A percentile compares a stretch with the other conserved stretches of the same genome.
These are phyloP conservation scores for Lasiosphaeria miniovina DNA, from an alignment of 495 filamentous ascomycete species.

Conservation along the genomic window DNA sequence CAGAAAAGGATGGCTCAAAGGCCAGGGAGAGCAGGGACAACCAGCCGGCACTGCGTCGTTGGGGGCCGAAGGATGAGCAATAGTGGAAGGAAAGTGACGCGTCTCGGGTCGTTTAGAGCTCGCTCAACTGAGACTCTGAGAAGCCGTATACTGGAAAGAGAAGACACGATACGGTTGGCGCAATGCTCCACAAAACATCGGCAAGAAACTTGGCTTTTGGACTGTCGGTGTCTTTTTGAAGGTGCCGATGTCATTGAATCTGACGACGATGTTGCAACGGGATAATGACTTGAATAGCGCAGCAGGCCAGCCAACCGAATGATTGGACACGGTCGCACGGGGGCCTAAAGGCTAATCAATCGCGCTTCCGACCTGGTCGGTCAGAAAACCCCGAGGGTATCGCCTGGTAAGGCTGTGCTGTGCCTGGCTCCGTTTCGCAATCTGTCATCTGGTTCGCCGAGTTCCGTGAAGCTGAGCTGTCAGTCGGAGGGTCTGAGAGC, in stretches of 20 bases:
- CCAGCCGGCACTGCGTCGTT: neutral
- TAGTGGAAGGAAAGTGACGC: neutral
- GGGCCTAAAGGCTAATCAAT: neutral
- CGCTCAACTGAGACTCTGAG: neutral
- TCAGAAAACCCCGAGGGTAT: neutral
- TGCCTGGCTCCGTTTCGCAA: neutral
- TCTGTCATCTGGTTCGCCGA: neutral
- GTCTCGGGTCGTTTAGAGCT: neutral
- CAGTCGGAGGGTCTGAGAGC: neutral
- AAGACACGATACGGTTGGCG: neutral
- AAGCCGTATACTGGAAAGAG: neutral
- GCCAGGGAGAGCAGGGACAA: neutral
- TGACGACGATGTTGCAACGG: neutral
- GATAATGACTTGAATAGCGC: neutral
- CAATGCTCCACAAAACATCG: neutral
- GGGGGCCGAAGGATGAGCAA: constrained; percentile 1
- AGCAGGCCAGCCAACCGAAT: neutral
- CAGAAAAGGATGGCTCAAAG: neutral
- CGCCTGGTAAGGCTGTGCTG: constrained; percentile 1
- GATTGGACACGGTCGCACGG: neutral
- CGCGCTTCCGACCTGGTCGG: neutral
- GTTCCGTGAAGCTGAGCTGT: neutral
- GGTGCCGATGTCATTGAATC: neutral
- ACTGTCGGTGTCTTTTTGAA: neutral
- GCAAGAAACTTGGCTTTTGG: neutral